Evolutionary conservation across 108 stramenopile species (phyloP).

Genomic region (Asterionellopsis glacialis): DNA sequence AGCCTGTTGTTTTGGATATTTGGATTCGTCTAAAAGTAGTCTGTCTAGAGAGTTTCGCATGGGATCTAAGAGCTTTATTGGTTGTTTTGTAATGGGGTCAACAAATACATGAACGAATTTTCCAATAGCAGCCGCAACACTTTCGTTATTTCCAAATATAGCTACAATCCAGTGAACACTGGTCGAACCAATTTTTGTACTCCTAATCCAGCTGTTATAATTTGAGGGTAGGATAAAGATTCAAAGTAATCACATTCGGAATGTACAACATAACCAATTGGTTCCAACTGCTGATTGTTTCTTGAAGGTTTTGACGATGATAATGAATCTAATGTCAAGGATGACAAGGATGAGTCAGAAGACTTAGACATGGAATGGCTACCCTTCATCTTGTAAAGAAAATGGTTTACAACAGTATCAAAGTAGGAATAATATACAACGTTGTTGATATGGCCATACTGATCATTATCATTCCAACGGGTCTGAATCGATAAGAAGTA

Average conservation of each 20-base stretch:
- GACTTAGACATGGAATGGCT: neutral
- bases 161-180: neutral
- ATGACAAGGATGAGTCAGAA: neutral
- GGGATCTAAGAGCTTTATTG: neutral
- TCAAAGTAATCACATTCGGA: neutral
- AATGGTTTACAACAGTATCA: neutral
- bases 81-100: neutral
- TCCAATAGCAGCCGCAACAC: neutral
- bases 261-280: neutral
- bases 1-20: too few relatives aligned
- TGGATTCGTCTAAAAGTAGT: too few relatives aligned
- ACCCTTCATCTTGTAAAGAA: neutral
- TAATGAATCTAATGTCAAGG: neutral
- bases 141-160: neutral
- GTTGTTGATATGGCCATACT: slow-evolving; percentile 1
- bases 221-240: neutral
- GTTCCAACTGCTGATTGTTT: neutral
- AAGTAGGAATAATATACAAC: neutral
- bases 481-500: neutral
- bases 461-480: neutral
- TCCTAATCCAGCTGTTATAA: neutral
- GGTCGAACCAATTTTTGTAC: neutral
- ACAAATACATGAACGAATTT: neutral
- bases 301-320: too few relatives aligned
- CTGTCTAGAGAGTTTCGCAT: too few relatives aligned